Evolutionary conservation across 805 yeast species (phyloP).

Genomic region (Saccharomycopsis sp.): DNA sequence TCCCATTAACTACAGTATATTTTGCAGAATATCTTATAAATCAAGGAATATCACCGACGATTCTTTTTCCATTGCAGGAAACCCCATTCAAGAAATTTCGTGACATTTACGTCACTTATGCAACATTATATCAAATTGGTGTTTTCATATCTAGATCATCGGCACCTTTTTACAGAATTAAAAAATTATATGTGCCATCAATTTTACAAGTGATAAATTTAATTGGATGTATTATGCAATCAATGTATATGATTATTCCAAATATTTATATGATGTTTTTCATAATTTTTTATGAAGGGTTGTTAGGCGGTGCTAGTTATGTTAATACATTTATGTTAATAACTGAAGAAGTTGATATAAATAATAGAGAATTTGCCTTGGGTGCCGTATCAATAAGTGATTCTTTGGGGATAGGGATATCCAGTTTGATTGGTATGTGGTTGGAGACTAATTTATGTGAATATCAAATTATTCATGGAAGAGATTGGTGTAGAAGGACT

Average conservation of each 20-base stretch:
- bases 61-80: constrained; percentile 64
- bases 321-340: constrained; percentile 82
- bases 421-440: constrained; percentile 70
- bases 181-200: constrained; percentile 53
- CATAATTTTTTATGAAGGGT: constrained; percentile 77
- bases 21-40: constrained; percentile 82
- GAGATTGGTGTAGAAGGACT: constrained; percentile 71
- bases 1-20: constrained; percentile 80
- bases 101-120: constrained; percentile 87
- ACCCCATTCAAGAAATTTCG: constrained; percentile 67
- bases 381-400: constrained; percentile 83
- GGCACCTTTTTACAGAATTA: constrained; percentile 54
- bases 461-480: constrained; percentile 61
- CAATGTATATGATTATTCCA: constrained; percentile 50
- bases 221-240: constrained; percentile 51
- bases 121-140: constrained; percentile 85
- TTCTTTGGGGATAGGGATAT: constrained; percentile 74
- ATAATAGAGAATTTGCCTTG: constrained; percentile 67
- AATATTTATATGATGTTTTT: constrained; percentile 55
- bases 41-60: constrained; percentile 87
- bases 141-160: constrained; percentile 90
- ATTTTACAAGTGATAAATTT: constrained; percentile 63
- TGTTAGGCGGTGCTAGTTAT: constrained; percentile 85
- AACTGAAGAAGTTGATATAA: constrained; percentile 44
- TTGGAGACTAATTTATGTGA: constrained; percentile 68